These are phyloP conservation scores for Orbilia brochopaga DNA, from an alignment of 2,329 filamentous ascomycete species.

Conservation along the genomic window DNA sequence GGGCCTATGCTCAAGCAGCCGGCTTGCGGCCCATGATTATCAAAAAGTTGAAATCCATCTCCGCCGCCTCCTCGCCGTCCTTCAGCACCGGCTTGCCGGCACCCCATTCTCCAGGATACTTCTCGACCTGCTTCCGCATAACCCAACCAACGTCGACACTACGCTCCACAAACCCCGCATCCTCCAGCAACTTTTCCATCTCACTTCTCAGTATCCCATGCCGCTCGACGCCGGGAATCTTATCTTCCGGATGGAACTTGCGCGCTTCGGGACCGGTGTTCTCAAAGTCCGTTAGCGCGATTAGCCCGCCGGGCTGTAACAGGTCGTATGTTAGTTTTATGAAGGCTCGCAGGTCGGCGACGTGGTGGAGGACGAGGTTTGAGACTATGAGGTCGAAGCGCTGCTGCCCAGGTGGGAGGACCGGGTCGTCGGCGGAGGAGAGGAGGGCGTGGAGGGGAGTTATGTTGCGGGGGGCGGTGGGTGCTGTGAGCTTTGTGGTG, in stretches of 20 bases:
- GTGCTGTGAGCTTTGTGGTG: conserved; percentile 58
- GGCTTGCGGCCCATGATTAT: conserved; percentile 57
- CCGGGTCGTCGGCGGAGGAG: conserved; percentile 59
- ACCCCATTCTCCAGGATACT: conserved; percentile 59
- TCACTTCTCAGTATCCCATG: conserved; percentile 62
- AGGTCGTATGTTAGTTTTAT: conserved; percentile 62
- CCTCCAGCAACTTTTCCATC: conserved; percentile 60
- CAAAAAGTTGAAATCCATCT: conserved; percentile 59
- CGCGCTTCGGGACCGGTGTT: conserved; percentile 64
- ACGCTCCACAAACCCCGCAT: conserved; percentile 63
- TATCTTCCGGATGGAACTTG: conserved; percentile 63
- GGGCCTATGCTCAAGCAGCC: background rate
- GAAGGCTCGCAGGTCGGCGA: conserved; percentile 60
- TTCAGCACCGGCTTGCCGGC: conserved; percentile 54
- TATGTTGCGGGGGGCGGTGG: conserved; percentile 59
- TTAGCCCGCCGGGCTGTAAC: conserved; percentile 61
- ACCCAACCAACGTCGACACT: conserved; percentile 62
- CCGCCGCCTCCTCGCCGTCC: conserved; percentile 51
- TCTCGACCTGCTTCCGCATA: conserved; percentile 63
- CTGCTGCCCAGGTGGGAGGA: conserved; percentile 54
- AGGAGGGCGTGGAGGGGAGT: conserved; percentile 61
- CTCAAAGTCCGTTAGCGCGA: conserved; percentile 67
- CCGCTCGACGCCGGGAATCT: conserved; percentile 64
- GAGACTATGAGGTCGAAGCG: conserved; percentile 64
- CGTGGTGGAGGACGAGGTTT: conserved; percentile 66